A percentile compares a stretch with the other conserved stretches of the same genome.
These are phyloP conservation scores for Sinapis alba DNA, from an alignment of 441 rosid genomes.

Conservation along the genomic window DNA sequence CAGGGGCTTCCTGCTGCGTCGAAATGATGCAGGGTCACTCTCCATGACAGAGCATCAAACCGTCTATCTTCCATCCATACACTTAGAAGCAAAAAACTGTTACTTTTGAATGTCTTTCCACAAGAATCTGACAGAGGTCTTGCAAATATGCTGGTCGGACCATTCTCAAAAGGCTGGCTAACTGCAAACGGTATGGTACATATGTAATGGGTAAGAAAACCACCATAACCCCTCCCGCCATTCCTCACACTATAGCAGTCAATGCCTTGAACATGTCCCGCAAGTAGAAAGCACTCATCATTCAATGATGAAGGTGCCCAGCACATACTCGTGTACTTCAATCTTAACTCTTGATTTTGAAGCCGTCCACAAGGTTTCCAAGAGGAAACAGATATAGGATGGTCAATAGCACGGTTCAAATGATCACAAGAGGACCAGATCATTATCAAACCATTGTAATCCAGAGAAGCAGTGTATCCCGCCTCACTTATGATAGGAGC, in stretches of 20 bases:
- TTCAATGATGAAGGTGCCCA: slow-evolving; percentile 79
- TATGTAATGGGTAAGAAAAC: slow-evolving; percentile 50
- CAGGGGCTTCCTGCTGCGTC: slow-evolving; percentile 46
- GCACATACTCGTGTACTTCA: slow-evolving; percentile 72
- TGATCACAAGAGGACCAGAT: slow-evolving; percentile 65
- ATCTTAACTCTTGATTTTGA: slow-evolving; percentile 42
- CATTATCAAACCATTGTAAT: slow-evolving; percentile 75
- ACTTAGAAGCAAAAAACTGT: slow-evolving; percentile 75
- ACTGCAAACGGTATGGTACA: slow-evolving; percentile 74
- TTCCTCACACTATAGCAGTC: slow-evolving; percentile 78
- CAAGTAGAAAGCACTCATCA: slow-evolving; percentile 66
- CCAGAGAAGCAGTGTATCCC: slow-evolving; percentile 77
- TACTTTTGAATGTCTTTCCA: slow-evolving; percentile 49
- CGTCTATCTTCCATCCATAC: slow-evolving; percentile 60
- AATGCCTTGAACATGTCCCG: slow-evolving; percentile 79
- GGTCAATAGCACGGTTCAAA: slow-evolving; percentile 47
- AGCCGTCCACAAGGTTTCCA: slow-evolving; percentile 76
- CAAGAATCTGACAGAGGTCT: slow-evolving; percentile 60
- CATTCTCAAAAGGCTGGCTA: slow-evolving; percentile 49
- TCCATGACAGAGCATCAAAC: slow-evolving; percentile 81
- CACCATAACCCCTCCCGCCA: slow-evolving; percentile 44
- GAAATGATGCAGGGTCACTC: slow-evolving; percentile 62
- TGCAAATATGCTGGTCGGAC: slow-evolving; percentile 70
- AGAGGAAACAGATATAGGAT: slow-evolving; percentile 55
- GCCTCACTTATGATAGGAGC: slow-evolving; percentile 61